Base-by-base conservation (phyloP, 2,329 filamentous ascomycete species). In the Aspergillus ochraceus region DNA sequence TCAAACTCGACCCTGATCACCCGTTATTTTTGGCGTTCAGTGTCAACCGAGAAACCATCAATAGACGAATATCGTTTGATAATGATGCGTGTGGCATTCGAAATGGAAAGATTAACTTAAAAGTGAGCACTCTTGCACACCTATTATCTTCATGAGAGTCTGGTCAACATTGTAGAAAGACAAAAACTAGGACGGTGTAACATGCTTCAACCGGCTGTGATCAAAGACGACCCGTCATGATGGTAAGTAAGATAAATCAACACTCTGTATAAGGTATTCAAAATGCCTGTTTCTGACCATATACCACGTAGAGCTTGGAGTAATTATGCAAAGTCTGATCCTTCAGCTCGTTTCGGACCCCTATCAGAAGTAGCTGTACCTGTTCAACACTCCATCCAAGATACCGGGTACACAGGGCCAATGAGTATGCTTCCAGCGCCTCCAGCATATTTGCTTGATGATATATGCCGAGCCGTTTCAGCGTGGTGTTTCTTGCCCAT, bases 401-500 rank as follows among this genome's bases (percentile, higher is more conserved):
- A 6, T 73, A 68, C 2, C 73, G 68, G 9, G 69, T 73, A 20
- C 73, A 68, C 3, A 74, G 60, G 12, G 70, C 72, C 39, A 71
- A 52, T 9, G 71, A 71, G 47, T 74, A 74, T 6, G 70, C 65
- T 24, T 73, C 69, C 1, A 73, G 66, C 6, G 69, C 69, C 60
- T 74, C 68, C 1, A 73, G 39, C 56, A 73, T 66, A 24, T 73
- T 70, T 6, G 65, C 69, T 30, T 71, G 67, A 19, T 73, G 69
- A 51, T 71, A 61, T 30, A 64, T 62, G 6, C 72, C 72, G 30
- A 83, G 76, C 54, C 79, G 74, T 60, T 79, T 81, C 47, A 82
- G 73, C 14, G 70, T 77, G 20, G 74, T 70, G 53, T 84, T 79
- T 52, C 71, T 77, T 0, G 81, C 74, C 83, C 83, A 85, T 0